A percentile compares a stretch with the other conserved stretches of the same genome.
These are phyloP conservation scores for Calamus simplicifolius DNA, from an alignment of 176 grass and related monocot genomes.

Conservation along the genomic window DNA sequence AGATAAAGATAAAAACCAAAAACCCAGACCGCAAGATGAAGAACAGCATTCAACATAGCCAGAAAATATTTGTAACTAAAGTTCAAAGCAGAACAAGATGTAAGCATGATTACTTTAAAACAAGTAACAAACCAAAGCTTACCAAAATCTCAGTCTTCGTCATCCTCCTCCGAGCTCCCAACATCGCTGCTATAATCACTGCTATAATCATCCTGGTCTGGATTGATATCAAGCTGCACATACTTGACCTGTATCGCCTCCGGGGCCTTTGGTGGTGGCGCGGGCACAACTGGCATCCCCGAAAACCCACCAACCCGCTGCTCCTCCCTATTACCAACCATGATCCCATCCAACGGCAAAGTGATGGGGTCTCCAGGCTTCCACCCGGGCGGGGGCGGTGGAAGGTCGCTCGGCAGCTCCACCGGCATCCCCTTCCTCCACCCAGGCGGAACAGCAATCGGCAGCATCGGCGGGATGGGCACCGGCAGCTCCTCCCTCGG, in stretches of 20 bases:
- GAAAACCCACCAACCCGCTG: slow-evolving; percentile 19
- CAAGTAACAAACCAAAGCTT: no score
- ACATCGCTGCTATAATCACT: slow-evolving; percentile 84
- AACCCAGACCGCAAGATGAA: no score
- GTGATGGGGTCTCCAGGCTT: slow-evolving; percentile 80
- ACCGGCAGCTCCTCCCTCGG: slow-evolving; percentile 34
- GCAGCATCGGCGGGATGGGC: slow-evolving; percentile 26
- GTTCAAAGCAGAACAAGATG: no score
- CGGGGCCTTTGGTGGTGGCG: slow-evolving; percentile 15
- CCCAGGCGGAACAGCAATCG: slow-evolving; percentile 48
- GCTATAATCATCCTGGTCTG: slow-evolving; percentile 46
- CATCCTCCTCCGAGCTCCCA: slow-evolving; percentile 88
- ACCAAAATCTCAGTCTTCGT: slow-evolving; percentile 62
- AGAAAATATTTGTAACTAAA: no score
- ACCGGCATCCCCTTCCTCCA: slow-evolving; percentile 42
- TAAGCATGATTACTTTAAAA: no score
- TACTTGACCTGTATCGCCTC: background rate
- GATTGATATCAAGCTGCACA: slow-evolving; percentile 78
- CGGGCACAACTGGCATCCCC: background rate
- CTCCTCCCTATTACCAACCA: slow-evolving; percentile 45
- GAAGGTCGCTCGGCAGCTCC: slow-evolving; percentile 30
- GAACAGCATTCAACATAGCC: no score
- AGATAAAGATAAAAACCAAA: no score
- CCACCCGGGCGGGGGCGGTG: slow-evolving; percentile 72
- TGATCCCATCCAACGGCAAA: slow-evolving; percentile 39